Base-by-base conservation (phyloP, 1,284 basidiomycete genomes). In the Cryptococcus depauperatus region DNA sequence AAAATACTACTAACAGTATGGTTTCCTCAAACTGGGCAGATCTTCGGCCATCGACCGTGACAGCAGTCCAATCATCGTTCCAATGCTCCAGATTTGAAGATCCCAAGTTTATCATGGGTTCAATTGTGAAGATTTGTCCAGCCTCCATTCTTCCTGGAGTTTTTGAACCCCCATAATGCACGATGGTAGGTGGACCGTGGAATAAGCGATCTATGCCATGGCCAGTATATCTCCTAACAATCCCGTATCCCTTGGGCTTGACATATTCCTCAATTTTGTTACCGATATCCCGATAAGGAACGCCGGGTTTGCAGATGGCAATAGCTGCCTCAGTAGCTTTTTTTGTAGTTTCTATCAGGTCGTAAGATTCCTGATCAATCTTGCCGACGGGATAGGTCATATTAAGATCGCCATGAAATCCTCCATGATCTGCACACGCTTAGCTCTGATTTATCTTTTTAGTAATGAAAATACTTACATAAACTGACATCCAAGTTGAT, bases 21-120 rank as follows among this genome's bases (percentile, higher is more conserved):
- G 91, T 95, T 60, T 97, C 92, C 69, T 97, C 92, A 61, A 95
- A 96, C 62, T 97, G 92, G 5, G 92, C 92, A 54, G 85, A 90
- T 50, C 78, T 76, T 65, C 84, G 84, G 25, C 91, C 92, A 69
- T 96, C 91, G 19, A 62, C 50, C 2, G 92, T 97, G 16, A 85
- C 86, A 1, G 90, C 89, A 3, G 91, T 96, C 92, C 92, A 96
- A 61, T 87, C 82, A 66, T 67, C 65, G 32, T 54, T 57, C 66
- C 65, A 68, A 50, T 69, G 66, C 49, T 64, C 64, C 26, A 69
- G 56, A 47, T 64, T 65, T 40, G 62, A 54, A 26, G 76, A 76
- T 5, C 90, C 91, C 22, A 88, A 68, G 70, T 93, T 95, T 59
- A 95, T 83, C 91, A 97, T 97, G 6, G 71, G 71, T 52, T 73